phyloP scores from a whole-genome alignment of 2,329 filamentous ascomycete genomes.

The Phoma sp. region DNA sequence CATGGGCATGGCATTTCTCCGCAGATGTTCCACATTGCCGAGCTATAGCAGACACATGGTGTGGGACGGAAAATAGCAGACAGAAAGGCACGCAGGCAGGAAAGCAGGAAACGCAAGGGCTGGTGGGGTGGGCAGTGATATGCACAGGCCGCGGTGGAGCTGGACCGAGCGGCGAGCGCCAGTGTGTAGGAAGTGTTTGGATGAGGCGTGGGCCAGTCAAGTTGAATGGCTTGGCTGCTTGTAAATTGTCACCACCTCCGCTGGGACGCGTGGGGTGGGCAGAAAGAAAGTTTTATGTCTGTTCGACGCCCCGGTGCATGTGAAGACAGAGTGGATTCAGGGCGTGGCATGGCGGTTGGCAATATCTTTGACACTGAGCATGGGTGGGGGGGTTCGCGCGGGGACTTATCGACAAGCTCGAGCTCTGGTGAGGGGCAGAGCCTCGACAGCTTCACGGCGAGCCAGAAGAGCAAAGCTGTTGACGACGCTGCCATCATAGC shows the following conservation, averaged over 20 bases:
- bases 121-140: neutral
- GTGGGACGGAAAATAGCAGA: constrained; percentile 15
- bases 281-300: constrained; percentile 23
- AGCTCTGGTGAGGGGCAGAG: constrained; percentile 14
- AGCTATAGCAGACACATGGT: constrained; percentile 13
- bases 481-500: constrained; percentile 10
- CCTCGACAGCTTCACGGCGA: constrained; percentile 13
- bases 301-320: constrained; percentile 23
- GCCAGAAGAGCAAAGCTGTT: neutral
- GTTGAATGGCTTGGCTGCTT: constrained; percentile 21
- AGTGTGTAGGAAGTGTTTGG: constrained; percentile 24
- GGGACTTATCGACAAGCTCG: constrained; percentile 17
- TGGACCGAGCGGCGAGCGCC: constrained; percentile 14
- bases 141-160: constrained; percentile 12
- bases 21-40: constrained; percentile 16
- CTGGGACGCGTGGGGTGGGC: constrained; percentile 32
- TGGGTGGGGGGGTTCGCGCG: constrained; percentile 13
- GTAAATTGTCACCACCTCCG: constrained; percentile 7
- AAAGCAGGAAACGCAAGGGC: too few relatives aligned
- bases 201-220: constrained; percentile 19
- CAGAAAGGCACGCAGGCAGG: neutral
- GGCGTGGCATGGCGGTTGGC: constrained; percentile 21
- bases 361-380: constrained; percentile 24
- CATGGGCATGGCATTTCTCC: constrained; percentile 17
- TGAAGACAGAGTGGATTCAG: neutral